These are phyloP conservation scores for Hamigera avellanea DNA, from an alignment of 495 filamentous ascomycete species.

Conservation along the genomic window DNA sequence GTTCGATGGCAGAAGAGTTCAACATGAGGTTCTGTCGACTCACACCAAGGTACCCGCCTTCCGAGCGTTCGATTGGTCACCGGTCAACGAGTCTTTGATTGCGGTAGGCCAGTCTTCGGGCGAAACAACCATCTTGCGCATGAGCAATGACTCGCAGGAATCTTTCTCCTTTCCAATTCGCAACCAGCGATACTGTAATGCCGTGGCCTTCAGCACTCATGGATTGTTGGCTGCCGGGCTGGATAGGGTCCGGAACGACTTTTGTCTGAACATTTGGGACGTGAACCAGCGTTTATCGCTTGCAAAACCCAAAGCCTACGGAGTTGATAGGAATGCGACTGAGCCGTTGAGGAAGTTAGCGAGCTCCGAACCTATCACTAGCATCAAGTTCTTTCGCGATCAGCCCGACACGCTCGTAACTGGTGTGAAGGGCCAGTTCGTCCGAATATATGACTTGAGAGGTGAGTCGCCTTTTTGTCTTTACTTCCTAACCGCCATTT, in stretches of 20 bases:
- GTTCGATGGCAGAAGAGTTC: slow-evolving; percentile 43
- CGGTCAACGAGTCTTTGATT: slow-evolving; percentile 61
- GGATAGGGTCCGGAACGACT: slow-evolving; percentile 85
- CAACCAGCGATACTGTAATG: slow-evolving; percentile 79
- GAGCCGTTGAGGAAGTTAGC: slow-evolving; percentile 66
- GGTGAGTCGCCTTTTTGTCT: slow-evolving; percentile 38
- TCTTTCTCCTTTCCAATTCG: slow-evolving; percentile 67
- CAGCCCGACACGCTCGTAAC: slow-evolving; percentile 73
- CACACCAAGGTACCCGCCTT: slow-evolving; percentile 74
- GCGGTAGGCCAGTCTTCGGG: slow-evolving; percentile 79
- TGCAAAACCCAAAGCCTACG: slow-evolving; percentile 9
- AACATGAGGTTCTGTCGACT: slow-evolving; percentile 57
- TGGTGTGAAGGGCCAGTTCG: slow-evolving; percentile 73
- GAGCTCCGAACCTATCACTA: slow-evolving; percentile 76
- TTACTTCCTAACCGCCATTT: too few relatives aligned
- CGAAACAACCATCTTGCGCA: slow-evolving; percentile 67
- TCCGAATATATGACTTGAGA: slow-evolving; percentile 85
- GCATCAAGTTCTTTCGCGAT: slow-evolving; percentile 80
- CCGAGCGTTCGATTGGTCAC: slow-evolving; percentile 93
- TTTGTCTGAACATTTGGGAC: slow-evolving; percentile 91
- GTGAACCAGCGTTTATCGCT: slow-evolving; percentile 50
- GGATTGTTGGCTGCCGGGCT: slow-evolving; percentile 77
- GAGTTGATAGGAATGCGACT: slow-evolving; percentile 25
- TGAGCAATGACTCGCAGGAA: slow-evolving; percentile 48
- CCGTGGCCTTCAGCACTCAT: slow-evolving; percentile 73